Conservation (phyloP, 129 eudicot genomes). For the Apium graveolens region DNA sequence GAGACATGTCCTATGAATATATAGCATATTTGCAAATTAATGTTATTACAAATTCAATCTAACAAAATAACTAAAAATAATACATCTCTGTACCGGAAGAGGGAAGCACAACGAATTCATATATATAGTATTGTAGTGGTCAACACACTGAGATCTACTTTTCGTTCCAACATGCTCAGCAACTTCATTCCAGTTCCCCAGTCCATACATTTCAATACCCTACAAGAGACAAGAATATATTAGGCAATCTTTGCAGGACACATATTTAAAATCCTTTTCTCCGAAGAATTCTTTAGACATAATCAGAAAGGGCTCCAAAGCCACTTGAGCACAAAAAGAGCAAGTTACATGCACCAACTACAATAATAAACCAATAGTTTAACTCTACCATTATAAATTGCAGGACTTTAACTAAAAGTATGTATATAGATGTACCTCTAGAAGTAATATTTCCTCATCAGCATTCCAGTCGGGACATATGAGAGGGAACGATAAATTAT, state of each 20-base stretch:
- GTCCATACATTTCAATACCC: constrained; percentile 99
- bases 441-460: constrained; percentile 86
- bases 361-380: neutral
- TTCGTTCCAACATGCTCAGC: constrained; percentile 99
- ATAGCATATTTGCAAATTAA: constrained; percentile 13
- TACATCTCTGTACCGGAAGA: constrained; percentile 61
- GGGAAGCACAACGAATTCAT: constrained; percentile 91
- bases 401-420: neutral
- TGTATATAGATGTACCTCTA: constrained; percentile 55
- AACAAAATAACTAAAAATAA: neutral
- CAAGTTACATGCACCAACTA: constrained; percentile 4
- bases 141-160: constrained; percentile 74
- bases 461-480: constrained; percentile 98
- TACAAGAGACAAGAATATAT: constrained; percentile 18
- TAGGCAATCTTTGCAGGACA: neutral
- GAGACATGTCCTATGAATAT: constrained; percentile 79
- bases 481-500: constrained; percentile 80
- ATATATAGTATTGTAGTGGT: constrained; percentile 67
- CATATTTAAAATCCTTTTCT: neutral
- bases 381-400: neutral
- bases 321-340: neutral
- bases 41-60: neutral
- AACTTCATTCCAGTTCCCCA: constrained; percentile 94
- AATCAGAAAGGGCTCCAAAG: neutral
- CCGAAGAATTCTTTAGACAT: neutral